Conservation (phyloP, 345 rosid species). For the Salix caprea region DNA sequence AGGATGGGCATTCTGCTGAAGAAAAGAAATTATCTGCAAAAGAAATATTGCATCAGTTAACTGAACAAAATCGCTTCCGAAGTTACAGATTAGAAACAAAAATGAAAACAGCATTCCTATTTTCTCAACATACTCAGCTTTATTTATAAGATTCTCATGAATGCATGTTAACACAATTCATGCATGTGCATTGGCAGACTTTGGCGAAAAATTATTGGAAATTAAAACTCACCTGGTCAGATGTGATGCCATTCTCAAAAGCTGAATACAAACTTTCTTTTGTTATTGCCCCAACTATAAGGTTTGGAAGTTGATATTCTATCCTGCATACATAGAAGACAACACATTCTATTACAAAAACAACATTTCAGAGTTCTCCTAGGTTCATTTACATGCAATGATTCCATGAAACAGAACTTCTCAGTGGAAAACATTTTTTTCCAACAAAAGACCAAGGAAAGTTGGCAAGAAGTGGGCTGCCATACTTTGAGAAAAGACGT, state of each 20-base stretch:
- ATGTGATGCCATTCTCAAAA: conserved; percentile 85
- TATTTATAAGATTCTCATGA: neutral
- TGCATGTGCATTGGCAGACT: neutral
- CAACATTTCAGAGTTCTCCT: too few species aligned
- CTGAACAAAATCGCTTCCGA: conserved; percentile 1
- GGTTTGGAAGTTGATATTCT: conserved; percentile 95
- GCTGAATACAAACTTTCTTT: conserved; percentile 86
- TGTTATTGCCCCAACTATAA: conserved; percentile 81
- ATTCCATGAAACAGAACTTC: too few species aligned
- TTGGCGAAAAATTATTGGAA: conserved; percentile 5
- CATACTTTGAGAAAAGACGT: conserved; percentile 86
- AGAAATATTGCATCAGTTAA: conserved; percentile 10
- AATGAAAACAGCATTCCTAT: neutral
- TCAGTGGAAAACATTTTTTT: neutral
- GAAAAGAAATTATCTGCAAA: conserved; percentile 68
- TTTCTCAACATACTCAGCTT: neutral
- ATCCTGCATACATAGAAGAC: conserved; percentile 46
- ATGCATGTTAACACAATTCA: neutral
- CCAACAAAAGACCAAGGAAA: neutral
- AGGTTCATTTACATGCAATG: too few species aligned
- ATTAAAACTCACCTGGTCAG: conserved; percentile 59
- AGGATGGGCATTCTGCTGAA: conserved; percentile 92
- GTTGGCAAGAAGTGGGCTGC: neutral
- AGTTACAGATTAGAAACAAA: neutral
- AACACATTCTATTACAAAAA: neutral